These are phyloP conservation scores for Exserohilum rostratum DNA, from an alignment of 2,329 filamentous ascomycete species.

Conservation along the genomic window DNA sequence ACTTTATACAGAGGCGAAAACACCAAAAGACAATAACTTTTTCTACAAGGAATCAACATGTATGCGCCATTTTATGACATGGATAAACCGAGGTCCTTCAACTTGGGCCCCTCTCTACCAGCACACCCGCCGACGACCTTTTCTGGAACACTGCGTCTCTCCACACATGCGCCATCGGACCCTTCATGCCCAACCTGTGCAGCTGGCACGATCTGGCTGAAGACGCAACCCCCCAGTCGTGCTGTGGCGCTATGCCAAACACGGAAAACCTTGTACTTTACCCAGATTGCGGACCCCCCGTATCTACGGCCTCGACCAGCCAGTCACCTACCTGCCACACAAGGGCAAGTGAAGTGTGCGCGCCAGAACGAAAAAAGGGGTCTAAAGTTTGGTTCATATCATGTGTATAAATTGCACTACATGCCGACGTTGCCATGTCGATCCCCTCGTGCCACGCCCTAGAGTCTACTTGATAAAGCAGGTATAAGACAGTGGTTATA, in stretches of 20 bases:
- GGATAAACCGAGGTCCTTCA: background rate
- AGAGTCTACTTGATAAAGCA: background rate
- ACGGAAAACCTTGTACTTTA: slow-evolving; percentile 15
- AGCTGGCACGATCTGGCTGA: slow-evolving; percentile 6
- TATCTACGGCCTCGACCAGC: slow-evolving; percentile 22
- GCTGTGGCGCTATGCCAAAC: background rate
- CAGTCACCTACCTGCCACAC: slow-evolving; percentile 2
- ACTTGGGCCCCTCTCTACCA: background rate
- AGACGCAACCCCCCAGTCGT: background rate
- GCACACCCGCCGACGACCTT: background rate
- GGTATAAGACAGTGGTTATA: slow-evolving; percentile 2
- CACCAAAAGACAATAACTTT: background rate
- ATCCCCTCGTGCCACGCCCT: background rate
- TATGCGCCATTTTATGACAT: background rate
- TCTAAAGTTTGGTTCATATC: slow-evolving; percentile 10
- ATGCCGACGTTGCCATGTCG: slow-evolving; percentile 11
- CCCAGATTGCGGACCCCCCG: slow-evolving; percentile 21
- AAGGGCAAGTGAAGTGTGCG: background rate
- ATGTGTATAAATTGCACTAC: slow-evolving; percentile 14
- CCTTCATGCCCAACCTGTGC: background rate
- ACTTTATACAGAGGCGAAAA: background rate
- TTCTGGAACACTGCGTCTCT: slow-evolving; percentile 8
- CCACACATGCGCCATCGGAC: slow-evolving; percentile 9
- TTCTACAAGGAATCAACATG: too few species aligned
- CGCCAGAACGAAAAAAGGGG: slow-evolving; percentile 13